These are phyloP conservation scores for Aspergillus taichungensis DNA, from an alignment of 495 filamentous ascomycete genomes.

Conservation along the genomic window DNA sequence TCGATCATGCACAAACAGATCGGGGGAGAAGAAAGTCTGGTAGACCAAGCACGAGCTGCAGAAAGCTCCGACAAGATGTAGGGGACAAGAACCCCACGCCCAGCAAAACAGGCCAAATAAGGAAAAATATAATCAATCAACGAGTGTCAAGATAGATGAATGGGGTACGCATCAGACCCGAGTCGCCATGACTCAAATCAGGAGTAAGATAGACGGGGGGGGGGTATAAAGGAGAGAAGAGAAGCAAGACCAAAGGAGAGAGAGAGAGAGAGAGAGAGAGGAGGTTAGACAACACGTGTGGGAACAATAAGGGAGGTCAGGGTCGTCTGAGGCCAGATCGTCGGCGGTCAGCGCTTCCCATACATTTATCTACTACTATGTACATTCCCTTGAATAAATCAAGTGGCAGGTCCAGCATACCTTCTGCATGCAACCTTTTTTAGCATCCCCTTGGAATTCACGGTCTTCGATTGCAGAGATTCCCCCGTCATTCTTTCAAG, in stretches of 20 bases:
- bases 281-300: constrained; percentile 13
- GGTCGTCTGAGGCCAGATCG: constrained; percentile 29
- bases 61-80: constrained; percentile 6
- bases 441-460: not conserved
- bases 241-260: constrained; percentile 9
- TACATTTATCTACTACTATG: not conserved
- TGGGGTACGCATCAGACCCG: constrained; percentile 3
- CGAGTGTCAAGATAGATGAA: constrained; percentile 25
- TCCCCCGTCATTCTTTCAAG: not conserved
- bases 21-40: not conserved
- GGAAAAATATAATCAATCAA: constrained; percentile 24
- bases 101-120: constrained; percentile 2
- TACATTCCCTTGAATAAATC: not conserved
- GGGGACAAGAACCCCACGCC: constrained; percentile 2
- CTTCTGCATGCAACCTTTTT: not conserved
- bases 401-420: not conserved
- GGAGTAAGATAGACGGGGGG: constrained; percentile 2
- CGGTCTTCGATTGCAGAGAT: not conserved
- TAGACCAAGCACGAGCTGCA: constrained; percentile 1
- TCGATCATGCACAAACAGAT: too few relatives aligned
- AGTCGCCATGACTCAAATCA: constrained; percentile 25
- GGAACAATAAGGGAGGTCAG: constrained; percentile 17
- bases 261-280: constrained; percentile 12
- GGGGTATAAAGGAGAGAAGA: constrained; percentile 11
- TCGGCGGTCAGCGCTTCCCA: constrained; percentile 16